These are phyloP conservation scores for Monilinia fructigena DNA, from an alignment of 2,329 filamentous ascomycete genomes.

Conservation along the genomic window DNA sequence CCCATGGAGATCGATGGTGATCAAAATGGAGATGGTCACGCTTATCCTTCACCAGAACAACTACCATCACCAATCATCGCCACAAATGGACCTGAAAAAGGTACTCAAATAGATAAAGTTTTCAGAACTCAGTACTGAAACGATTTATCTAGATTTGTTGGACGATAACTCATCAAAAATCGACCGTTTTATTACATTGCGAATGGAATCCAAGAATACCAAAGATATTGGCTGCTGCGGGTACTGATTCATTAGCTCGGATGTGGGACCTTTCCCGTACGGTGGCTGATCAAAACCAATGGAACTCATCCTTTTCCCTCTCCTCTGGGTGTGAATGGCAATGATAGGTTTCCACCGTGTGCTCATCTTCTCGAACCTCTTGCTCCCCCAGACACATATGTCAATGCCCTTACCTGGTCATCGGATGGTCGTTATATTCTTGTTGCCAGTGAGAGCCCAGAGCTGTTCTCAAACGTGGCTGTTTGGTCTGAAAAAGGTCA, in stretches of 20 bases:
- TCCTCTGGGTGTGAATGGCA: slow-evolving; percentile 20
- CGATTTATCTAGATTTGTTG: slow-evolving; percentile 58
- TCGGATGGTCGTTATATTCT: slow-evolving; percentile 56
- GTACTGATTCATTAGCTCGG: slow-evolving; percentile 68
- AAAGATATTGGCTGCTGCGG: slow-evolving; percentile 64
- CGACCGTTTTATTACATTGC: slow-evolving; percentile 63
- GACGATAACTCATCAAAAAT: slow-evolving; percentile 39
- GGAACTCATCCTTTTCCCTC: slow-evolving; percentile 1
- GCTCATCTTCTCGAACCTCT: slow-evolving; percentile 55
- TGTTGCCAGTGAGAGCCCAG: slow-evolving; percentile 54
- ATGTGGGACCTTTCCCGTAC: slow-evolving; percentile 63
- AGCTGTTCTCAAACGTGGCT: slow-evolving; percentile 51
- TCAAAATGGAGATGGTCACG: slow-evolving; percentile 52
- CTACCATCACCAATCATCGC: slow-evolving; percentile 53
- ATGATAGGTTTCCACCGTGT: slow-evolving; percentile 31
- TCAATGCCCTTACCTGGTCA: slow-evolving; percentile 62
- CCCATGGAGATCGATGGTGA: slow-evolving; percentile 50
- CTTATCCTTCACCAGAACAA: slow-evolving; percentile 60
- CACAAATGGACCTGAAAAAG: slow-evolving; percentile 62
- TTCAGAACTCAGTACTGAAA: slow-evolving; percentile 57
- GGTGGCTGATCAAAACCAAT: slow-evolving; percentile 41
- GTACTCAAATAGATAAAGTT: slow-evolving; percentile 64
- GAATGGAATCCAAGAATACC: slow-evolving; percentile 67
- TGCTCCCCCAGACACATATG: slow-evolving; percentile 51
- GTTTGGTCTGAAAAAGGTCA: slow-evolving; percentile 57